phyloP scores from a whole-genome alignment of 148 eudicot species.

The Limonium bicolor region DNA sequence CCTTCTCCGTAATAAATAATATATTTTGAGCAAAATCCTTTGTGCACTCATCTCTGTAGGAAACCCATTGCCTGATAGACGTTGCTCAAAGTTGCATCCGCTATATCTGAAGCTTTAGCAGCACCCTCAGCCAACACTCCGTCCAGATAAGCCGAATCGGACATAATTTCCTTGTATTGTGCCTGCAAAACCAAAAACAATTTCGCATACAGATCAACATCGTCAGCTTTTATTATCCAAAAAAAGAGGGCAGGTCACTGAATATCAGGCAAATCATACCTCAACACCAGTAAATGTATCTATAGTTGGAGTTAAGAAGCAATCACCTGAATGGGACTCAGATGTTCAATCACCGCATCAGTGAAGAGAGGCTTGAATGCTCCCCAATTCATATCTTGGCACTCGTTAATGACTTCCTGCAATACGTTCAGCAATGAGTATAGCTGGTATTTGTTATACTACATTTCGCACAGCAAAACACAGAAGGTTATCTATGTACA shows the following conservation, averaged over 20 bases:
- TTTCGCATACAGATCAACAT: too few relatives aligned
- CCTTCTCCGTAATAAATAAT: too few relatives aligned
- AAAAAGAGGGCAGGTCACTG: not conserved
- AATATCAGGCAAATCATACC: not conserved
- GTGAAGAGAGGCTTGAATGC: conserved; percentile 60
- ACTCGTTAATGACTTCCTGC: conserved; percentile 87
- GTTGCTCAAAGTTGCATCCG: conserved; percentile 53
- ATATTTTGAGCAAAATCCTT: too few relatives aligned
- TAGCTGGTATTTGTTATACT: too few relatives aligned
- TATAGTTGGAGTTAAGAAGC: not conserved
- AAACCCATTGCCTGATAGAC: conserved; percentile 96
- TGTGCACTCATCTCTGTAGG: conserved; percentile 39
- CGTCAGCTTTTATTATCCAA: not conserved
- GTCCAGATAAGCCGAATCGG: conserved; percentile 58
- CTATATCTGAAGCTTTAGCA: conserved; percentile 54
- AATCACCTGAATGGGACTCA: conserved; percentile 71
- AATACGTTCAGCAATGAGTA: too few relatives aligned
- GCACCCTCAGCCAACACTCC: conserved; percentile 69
- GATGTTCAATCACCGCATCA: conserved; percentile 82
- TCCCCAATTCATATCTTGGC: conserved; percentile 91
- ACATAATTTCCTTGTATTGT: conserved; percentile 59
- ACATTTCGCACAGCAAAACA: too few relatives aligned
- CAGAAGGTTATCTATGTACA: too few relatives aligned
- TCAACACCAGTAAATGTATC: too few relatives aligned
- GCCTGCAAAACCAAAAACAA: too few relatives aligned